Evolutionary conservation across 345 rosid genomes (phyloP).

Genomic region (Triadica sebifera): DNA sequence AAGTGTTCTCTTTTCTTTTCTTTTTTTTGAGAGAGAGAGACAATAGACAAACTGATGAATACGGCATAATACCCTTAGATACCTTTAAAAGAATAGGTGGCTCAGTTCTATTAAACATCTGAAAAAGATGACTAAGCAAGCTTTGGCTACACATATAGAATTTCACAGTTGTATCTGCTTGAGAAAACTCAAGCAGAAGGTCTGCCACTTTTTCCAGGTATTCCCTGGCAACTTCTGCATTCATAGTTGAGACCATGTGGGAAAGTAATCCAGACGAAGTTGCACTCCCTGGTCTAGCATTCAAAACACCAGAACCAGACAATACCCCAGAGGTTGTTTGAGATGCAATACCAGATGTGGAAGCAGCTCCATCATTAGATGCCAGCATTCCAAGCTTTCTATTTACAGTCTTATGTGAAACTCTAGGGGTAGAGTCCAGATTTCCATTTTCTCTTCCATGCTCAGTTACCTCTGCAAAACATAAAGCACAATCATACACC

Average conservation of each 20-base stretch:
- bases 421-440: constrained; percentile 57
- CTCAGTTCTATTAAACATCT: constrained; percentile 85
- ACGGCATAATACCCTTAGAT: constrained; percentile 13
- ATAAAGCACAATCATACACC: neutral
- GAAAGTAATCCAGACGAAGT: constrained; percentile 91
- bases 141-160: constrained; percentile 93
- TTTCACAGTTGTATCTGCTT: constrained; percentile 91
- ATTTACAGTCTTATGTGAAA: constrained; percentile 50
- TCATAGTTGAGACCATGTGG: constrained; percentile 84
- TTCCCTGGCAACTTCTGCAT: constrained; percentile 90
- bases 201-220: constrained; percentile 97
- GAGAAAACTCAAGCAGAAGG: constrained; percentile 95
- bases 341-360: constrained; percentile 79
- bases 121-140: constrained; percentile 84
- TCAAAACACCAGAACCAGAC: constrained; percentile 95
- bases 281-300: constrained; percentile 96
- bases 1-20: too few relatives aligned
- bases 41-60: constrained; percentile 2
- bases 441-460: constrained; percentile 80
- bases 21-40: neutral
- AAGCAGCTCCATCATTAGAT: constrained; percentile 64
- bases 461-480: constrained; percentile 72
- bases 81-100: constrained; percentile 91
- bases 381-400: constrained; percentile 58
- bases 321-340: constrained; percentile 92